A percentile compares a stretch with the other conserved stretches of the same genome.
Evolutionary conservation across 192 early-diverging fungal genomes (phyloP).

Genomic region (Entrophospora sp.): DNA sequence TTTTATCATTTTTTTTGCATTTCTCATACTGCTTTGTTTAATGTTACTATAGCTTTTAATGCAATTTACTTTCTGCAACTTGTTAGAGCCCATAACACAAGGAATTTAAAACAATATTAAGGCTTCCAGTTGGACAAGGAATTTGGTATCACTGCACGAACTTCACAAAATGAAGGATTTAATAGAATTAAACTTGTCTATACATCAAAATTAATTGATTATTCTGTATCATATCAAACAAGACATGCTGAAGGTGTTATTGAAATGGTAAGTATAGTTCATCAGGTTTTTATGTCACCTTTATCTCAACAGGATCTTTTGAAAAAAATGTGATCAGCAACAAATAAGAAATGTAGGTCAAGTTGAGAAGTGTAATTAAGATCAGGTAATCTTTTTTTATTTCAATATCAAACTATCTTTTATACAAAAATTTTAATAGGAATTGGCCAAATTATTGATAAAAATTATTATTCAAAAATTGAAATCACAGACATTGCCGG

Average conservation of each 20-base stretch:
- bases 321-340: too few relatives aligned
- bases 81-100: too few relatives aligned
- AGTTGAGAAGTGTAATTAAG: too few relatives aligned
- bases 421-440: too few relatives aligned
- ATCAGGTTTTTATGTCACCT: too few relatives aligned
- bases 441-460: constrained; percentile 2
- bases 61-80: constrained; percentile 49
- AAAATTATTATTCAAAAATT: not conserved
- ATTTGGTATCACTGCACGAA: not conserved
- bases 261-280: too few relatives aligned
- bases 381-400: too few relatives aligned
- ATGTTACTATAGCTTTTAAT: constrained; percentile 43
- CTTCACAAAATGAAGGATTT: not conserved
- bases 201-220: not conserved
- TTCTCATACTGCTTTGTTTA: constrained; percentile 61
- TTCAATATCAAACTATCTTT: too few relatives aligned
- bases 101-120: constrained; percentile 2
- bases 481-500: not conserved
- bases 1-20: constrained; percentile 60
- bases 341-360: too few relatives aligned
- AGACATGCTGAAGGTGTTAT: too few relatives aligned
- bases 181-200: not conserved
- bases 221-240: not conserved
- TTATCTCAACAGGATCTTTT: too few relatives aligned
- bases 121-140: not conserved